Conservation (phyloP, 2,329 filamentous ascomycete genomes). For the Fusarium multiceps region DNA sequence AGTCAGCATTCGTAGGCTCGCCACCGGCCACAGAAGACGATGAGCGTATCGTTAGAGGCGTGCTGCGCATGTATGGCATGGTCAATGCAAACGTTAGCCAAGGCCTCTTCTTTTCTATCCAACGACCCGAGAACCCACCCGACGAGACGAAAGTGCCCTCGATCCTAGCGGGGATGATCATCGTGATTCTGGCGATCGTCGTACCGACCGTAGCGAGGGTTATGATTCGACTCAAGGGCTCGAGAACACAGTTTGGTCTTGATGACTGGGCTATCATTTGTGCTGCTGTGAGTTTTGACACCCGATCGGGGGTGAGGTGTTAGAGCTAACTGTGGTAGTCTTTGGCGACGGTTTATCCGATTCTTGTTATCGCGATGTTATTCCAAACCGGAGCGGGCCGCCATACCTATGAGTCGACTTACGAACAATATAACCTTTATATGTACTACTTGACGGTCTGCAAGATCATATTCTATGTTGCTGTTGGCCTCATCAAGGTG, state of each 20-base stretch:
- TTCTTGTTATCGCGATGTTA: constrained; percentile 21
- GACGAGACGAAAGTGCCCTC: constrained; percentile 12
- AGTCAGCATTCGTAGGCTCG: constrained; percentile 21
- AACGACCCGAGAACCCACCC: constrained; percentile 5
- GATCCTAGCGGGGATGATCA: constrained; percentile 23
- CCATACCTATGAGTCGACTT: constrained; percentile 23
- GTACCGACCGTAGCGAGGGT: constrained; percentile 13
- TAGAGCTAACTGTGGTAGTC: not conserved
- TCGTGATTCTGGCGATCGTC: constrained; percentile 27
- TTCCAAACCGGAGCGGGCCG: constrained; percentile 8
- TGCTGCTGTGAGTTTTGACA: constrained; percentile 11
- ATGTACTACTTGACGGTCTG: constrained; percentile 16
- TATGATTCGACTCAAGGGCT: constrained; percentile 6
- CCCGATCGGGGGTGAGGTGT: no score
- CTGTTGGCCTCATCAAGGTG: constrained; percentile 23
- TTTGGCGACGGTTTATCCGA: constrained; percentile 13
- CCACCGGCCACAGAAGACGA: constrained; percentile 6
- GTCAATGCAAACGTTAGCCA: constrained; percentile 4
- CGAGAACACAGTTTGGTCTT: constrained; percentile 3
- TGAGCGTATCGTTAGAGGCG: constrained; percentile 16
- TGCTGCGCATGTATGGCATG: constrained; percentile 20
- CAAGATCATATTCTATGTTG: constrained; percentile 17
- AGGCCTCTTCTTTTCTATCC: constrained; percentile 14
- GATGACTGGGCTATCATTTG: constrained; percentile 26
- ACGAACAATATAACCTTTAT: constrained; percentile 24